phyloP scores from a whole-genome alignment of 2,329 filamentous ascomycete species.

The Thyridium curvatum region DNA sequence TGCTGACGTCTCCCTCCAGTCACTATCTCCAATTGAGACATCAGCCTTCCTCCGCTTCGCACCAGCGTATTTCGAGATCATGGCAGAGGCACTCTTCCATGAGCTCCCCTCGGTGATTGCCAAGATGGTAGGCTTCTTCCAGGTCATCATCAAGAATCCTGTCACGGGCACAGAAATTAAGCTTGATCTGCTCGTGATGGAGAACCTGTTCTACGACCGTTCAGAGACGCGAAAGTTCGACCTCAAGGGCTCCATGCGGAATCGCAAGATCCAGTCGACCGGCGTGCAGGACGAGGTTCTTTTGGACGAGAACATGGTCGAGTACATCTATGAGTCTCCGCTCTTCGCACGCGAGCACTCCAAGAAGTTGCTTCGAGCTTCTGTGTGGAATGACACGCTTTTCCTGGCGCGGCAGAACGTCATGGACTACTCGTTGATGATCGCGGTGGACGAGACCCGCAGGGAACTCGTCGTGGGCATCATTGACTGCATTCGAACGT shows the following conservation, averaged over 20 bases:
- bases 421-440: conserved; percentile 99
- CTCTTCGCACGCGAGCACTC: conserved; percentile 93
- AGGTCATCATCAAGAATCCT: conserved; percentile 94
- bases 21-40: conserved; percentile 83
- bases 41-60: conserved; percentile 93
- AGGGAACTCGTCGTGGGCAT: conserved; percentile 96
- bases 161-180: conserved; percentile 88
- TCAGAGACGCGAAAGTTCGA: conserved; percentile 87
- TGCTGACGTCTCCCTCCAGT: conserved; percentile 43
- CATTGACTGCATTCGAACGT: conserved; percentile 96
- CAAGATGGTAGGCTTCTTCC: conserved; percentile 98
- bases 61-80: conserved; percentile 94
- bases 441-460: conserved; percentile 83
- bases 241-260: conserved; percentile 96
- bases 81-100: conserved; percentile 93
- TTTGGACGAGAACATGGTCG: conserved; percentile 96
- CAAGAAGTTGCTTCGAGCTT: conserved; percentile 84
- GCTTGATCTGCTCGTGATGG: conserved; percentile 90
- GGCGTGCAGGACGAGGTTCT: conserved; percentile 95
- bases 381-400: conserved; percentile 91
- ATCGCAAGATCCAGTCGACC: conserved; percentile 92
- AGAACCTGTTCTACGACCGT: conserved; percentile 96
- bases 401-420: conserved; percentile 94
- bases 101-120: conserved; percentile 94
- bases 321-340: conserved; percentile 96